Evolutionary conservation across 176 grass and related monocot species (phyloP), one percentile per base, ranked within the genome.

Genomic region (Eremochloa ophiuroides): DNA sequence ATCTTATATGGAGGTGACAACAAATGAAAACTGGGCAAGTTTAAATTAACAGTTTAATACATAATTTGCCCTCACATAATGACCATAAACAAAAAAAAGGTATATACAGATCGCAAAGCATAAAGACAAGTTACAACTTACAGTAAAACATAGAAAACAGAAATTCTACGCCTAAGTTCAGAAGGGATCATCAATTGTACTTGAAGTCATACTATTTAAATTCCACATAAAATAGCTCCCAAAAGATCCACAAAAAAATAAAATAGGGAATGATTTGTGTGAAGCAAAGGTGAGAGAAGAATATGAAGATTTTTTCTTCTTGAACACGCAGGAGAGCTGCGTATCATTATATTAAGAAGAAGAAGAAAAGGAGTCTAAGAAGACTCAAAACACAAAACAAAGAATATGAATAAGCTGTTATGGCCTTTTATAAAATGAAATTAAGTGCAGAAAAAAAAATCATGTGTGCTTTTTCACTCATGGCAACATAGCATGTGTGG

Each of bases 241-340:
- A 59, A 25, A 13, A 59, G 3, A 26, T 26, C 55, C 55, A 59
- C n/a, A 48, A 74, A 56, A 55, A 16, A 22, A 2, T 18, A 73
- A 75, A 22, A 4, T 58, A 55, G 13, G 23, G 11, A 58, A 43
- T 30, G 15, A 37, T 23, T 75, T 75, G 20, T 18, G 40, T 69
- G 37, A 72, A 31, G 22, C 15, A 22, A 62, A 66, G 37, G 53
- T 46, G 25, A 62, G 58, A 40, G 63, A 82, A 62, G 22, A 82
- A 82, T 40, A 82, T 33, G 31, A 35, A 47, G 47, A 84, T 61
- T 70, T 69, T 62, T 72, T n/a, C n/a, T n/a, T n/a, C n/a, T n/a
- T n/a, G n/a, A n/a, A n/a, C n/a, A n/a, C n/a, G n/a, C n/a, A n/a
- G n/a, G n/a, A n/a, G n/a, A n/a, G n/a, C n/a, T n/a, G n/a, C n/a